phyloP scores from a whole-genome alignment of 805 yeast genomes.

The Cyberlindnera veronae region DNA sequence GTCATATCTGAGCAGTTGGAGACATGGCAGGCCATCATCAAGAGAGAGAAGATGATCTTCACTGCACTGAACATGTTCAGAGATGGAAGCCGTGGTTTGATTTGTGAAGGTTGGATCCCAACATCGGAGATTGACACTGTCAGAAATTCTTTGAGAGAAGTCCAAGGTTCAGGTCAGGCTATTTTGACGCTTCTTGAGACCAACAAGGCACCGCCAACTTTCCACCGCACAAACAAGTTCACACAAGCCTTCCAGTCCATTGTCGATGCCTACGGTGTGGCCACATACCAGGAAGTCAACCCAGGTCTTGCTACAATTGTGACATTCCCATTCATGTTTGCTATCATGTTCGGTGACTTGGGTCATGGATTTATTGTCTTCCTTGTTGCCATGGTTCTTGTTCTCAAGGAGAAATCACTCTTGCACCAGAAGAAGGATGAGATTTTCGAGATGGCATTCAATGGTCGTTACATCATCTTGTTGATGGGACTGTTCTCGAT shows the following conservation, averaged over 20 bases:
- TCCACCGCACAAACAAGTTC: constrained; percentile 87
- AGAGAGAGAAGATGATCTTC: constrained; percentile 82
- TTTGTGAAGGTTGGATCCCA: constrained; percentile 98
- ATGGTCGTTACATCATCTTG: constrained; percentile 86
- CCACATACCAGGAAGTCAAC: constrained; percentile 90
- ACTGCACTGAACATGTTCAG: constrained; percentile 76
- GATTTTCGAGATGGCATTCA: constrained; percentile 92
- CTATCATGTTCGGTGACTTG: constrained; percentile 97
- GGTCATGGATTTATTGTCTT: constrained; percentile 91
- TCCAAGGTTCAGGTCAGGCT: constrained; percentile 31
- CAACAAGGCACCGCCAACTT: constrained; percentile 87
- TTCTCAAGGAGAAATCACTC: constrained; percentile 69
- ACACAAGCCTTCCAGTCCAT: constrained; percentile 90
- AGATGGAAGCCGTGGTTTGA: constrained; percentile 78
- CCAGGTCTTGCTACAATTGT: constrained; percentile 94
- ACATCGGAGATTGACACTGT: constrained; percentile 66
- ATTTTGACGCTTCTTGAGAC: constrained; percentile 59
- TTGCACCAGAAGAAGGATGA: constrained; percentile 78
- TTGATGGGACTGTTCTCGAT: constrained; percentile 94
- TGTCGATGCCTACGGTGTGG: constrained; percentile 93
- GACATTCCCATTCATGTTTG: constrained; percentile 98
- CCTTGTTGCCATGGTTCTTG: constrained; percentile 67
- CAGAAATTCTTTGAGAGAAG: constrained; percentile 60
- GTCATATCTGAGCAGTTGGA: constrained; percentile 73
- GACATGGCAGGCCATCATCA: constrained; percentile 65